Conservation (phyloP, 148 eudicot species). For the Gaultheria prostrata region DNA sequence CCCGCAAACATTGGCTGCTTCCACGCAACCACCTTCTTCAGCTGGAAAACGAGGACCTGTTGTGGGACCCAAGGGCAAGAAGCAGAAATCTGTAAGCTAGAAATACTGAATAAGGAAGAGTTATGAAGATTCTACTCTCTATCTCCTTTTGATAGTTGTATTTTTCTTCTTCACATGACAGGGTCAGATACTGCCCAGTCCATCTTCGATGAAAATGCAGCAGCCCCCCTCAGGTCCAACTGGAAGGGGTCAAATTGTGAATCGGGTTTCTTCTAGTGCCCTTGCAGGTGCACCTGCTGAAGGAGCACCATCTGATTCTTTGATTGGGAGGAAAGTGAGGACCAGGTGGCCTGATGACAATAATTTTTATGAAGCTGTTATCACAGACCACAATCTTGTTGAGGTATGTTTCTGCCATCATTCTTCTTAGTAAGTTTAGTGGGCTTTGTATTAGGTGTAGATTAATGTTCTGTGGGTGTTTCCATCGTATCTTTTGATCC, state of each 20-base stretch:
- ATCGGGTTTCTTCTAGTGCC: slow-evolving; percentile 37
- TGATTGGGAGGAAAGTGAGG: slow-evolving; percentile 61
- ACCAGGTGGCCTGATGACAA: slow-evolving; percentile 80
- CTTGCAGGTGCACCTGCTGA: slow-evolving; percentile 38
- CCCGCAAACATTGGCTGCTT: slow-evolving; percentile 34
- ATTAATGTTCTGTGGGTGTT: not conserved
- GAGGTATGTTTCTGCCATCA: slow-evolving; percentile 36
- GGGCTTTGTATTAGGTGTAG: not conserved
- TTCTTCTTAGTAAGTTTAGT: not conserved
- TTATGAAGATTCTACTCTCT: not conserved
- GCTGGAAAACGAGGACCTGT: slow-evolving; percentile 48
- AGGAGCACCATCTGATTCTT: slow-evolving; percentile 35
- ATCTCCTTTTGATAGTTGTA: not conserved
- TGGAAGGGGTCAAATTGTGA: slow-evolving; percentile 47
- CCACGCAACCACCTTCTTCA: slow-evolving; percentile 53
- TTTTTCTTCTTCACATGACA: slow-evolving; percentile 11
- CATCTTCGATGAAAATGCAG: slow-evolving; percentile 37
- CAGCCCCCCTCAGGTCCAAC: slow-evolving; percentile 37
- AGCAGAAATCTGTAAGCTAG: slow-evolving; percentile 49
- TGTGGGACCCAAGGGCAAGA: slow-evolving; percentile 51
- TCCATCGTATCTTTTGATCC: not conserved
- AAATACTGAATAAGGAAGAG: not conserved
- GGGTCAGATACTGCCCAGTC: slow-evolving; percentile 35
- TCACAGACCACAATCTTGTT: slow-evolving; percentile 41
- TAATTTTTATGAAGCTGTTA: slow-evolving; percentile 60